Evolutionary conservation across 2,329 filamentous ascomycete genomes (phyloP), one percentile per base, ranked within the genome.

Genomic region (Fusarium multiceps): DNA sequence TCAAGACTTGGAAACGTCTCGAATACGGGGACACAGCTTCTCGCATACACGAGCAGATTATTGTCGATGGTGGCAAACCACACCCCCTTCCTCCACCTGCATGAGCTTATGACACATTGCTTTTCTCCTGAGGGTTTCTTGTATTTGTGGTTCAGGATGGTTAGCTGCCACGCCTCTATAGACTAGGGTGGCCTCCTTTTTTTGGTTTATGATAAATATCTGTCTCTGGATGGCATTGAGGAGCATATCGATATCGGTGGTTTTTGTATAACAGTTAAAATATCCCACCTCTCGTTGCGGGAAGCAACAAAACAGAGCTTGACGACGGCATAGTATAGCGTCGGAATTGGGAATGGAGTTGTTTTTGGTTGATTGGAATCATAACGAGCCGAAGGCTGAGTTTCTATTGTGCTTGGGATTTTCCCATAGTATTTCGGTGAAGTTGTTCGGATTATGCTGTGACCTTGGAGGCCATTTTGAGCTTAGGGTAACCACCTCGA

Each of bases 1-100:
- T 99, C 72, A 89, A 88, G 50, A 99, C 95, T 1, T 99, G 95
- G 88, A 98, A 98, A 82, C 87, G 96, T 51, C 83, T 97, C 18
- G 95, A 98, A 77, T 84, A 87, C 69, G 88, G 88, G 43, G 84
- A 89, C 41, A 82, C 80, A 14, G 78, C 78, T 20, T 80, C 84
- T 43, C 84, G 83, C 37, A 79, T 91, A 50, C 89, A 92, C 72
- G 84, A 90, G 74, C 88, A 91, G 77, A 86, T 91, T 50, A 87
- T 92, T 58, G 89, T 92, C 45, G 88, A 92, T 48, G 87, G 83
- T 1, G 90, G 89, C 14, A 84, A 80, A 61, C 78, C 82, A 1
- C 74, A 70, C 7, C 50, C 58, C 27, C 53, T 60, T 34, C 28
- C 63, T 32, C 54, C 50, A 21, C 43, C 30, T 55, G 57, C 68